These are phyloP conservation scores for Starmerella scarabaei DNA, from an alignment of 805 yeast genomes.

Conservation along the genomic window DNA sequence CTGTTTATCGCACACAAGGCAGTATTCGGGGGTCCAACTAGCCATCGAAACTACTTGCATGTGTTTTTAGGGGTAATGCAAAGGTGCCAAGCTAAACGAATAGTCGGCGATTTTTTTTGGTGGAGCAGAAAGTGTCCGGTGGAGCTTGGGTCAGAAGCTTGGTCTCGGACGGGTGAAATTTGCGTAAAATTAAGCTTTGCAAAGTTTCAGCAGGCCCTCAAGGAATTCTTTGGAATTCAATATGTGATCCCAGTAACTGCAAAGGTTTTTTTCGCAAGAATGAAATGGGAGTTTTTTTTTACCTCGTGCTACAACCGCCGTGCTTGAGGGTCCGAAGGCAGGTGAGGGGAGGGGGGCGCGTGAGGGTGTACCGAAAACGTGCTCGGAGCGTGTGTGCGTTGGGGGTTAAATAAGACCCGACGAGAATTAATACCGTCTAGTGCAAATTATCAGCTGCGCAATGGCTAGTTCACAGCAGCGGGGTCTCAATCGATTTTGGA, in stretches of 20 bases:
- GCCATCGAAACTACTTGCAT: constrained; percentile 1
- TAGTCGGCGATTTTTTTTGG: not conserved
- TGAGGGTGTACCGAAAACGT: no score
- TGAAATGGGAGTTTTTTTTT: no score
- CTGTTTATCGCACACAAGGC: constrained; percentile 45
- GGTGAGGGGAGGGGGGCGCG: no score
- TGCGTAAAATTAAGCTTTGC: not conserved
- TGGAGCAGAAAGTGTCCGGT: no score
- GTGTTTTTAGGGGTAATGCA: not conserved
- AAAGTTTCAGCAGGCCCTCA: not conserved
- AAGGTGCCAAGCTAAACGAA: not conserved
- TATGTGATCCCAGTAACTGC: not conserved
- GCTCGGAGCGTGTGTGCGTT: no score
- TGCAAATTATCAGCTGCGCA: not conserved
- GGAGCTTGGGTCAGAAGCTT: not conserved
- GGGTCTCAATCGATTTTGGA: not conserved
- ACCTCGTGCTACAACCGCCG: no score
- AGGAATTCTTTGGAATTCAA: not conserved
- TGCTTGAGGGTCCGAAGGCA: no score
- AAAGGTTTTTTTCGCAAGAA: no score
- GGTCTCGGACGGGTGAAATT: not conserved
- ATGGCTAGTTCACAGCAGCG: not conserved
- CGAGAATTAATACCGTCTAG: no score
- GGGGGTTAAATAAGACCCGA: no score
- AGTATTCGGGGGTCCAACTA: constrained; percentile 38